Conservation (phyloP, 2,329 filamentous ascomycete species). For the Xylariaceae sp. region DNA sequence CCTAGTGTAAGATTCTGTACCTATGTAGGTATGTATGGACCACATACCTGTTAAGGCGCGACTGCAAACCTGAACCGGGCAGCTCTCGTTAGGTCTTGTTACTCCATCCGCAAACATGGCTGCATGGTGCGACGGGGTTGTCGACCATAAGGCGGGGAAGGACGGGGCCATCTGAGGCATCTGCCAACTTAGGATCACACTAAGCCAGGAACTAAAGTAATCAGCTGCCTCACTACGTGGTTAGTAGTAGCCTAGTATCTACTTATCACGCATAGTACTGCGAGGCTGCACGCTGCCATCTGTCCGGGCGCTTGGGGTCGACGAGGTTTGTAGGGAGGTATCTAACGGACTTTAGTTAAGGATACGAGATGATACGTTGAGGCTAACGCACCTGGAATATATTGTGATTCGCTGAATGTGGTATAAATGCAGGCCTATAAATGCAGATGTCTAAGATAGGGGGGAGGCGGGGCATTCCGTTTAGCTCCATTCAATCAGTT, state of each 20-base stretch:
- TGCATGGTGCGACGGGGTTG: background rate
- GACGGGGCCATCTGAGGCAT: background rate
- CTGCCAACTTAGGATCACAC: background rate
- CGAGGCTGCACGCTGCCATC: background rate
- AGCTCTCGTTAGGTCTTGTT: no score
- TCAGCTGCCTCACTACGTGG: no score
- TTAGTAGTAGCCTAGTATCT: background rate
- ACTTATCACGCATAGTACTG: background rate
- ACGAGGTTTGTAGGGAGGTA: background rate
- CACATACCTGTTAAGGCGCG: no score
- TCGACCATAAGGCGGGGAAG: conserved; percentile 2
- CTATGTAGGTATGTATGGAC: no score
- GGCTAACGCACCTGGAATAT: background rate
- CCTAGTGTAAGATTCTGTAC: no score
- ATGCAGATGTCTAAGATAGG: background rate
- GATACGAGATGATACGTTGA: no score
- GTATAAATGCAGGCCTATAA: no score
- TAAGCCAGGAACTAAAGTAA: background rate
- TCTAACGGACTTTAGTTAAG: background rate
- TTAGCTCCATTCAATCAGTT: no score
- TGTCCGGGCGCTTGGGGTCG: background rate
- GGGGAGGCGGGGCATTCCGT: background rate
- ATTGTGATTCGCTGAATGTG: background rate
- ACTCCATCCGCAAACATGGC: conserved; percentile 15
- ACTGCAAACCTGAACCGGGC: no score